phyloP scores from a whole-genome alignment of 805 yeast genomes.

The Scheffersomyces lignosus region DNA sequence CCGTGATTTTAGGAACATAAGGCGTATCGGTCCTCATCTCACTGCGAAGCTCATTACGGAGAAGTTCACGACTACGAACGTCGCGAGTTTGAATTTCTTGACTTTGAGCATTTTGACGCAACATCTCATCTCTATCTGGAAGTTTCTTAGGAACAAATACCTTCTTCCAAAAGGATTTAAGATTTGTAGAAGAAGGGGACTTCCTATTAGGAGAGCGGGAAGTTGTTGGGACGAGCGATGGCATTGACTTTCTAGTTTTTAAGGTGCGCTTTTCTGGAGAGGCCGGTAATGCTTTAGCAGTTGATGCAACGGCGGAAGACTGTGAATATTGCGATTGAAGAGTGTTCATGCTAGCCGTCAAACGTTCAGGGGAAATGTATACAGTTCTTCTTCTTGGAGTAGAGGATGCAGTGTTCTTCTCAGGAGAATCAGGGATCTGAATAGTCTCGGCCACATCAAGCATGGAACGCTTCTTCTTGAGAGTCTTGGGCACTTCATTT shows the following conservation, averaged over 20 bases:
- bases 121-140: neutral
- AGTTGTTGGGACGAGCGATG: neutral
- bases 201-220: slow-evolving; percentile 24
- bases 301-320: neutral
- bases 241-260: slow-evolving; percentile 4
- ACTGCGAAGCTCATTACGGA: no score
- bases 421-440: neutral
- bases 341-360: no score
- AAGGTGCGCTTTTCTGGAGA: neutral
- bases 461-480: slow-evolving; percentile 3
- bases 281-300: neutral
- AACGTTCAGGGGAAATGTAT: no score
- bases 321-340: no score
- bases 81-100: no score
- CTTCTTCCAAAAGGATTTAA: slow-evolving; percentile 18
- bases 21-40: no score
- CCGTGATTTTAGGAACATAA: no score
- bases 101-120: no score
- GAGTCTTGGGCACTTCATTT: no score
- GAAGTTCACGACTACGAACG: no score
- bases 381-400: no score
- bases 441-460: slow-evolving; percentile 3
- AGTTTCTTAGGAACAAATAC: slow-evolving; percentile 4
- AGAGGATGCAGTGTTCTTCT: neutral
- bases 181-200: slow-evolving; percentile 27